These are phyloP conservation scores for Vigna reflexopilosa DNA, from an alignment of 306 rosid species.

Conservation along the genomic window DNA sequence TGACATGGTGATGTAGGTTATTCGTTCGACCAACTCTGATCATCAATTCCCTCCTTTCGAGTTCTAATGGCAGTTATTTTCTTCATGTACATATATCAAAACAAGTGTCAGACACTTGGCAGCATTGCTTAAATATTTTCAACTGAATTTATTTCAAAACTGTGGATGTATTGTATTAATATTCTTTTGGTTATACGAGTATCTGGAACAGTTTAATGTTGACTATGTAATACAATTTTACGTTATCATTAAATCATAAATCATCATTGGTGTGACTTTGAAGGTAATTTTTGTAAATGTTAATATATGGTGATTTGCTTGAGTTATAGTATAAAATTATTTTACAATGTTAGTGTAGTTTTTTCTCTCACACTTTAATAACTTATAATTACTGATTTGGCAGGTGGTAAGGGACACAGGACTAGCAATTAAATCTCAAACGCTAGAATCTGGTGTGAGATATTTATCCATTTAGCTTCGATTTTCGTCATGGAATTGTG, in stretches of 20 bases:
- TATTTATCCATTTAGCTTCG: slow-evolving; percentile 42
- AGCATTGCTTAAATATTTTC: slow-evolving; percentile 19
- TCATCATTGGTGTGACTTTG: too few relatives aligned
- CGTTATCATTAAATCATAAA: too few relatives aligned
- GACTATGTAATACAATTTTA: too few relatives aligned
- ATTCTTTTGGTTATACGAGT: slow-evolving; percentile 6
- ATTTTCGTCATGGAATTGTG: slow-evolving; percentile 41
- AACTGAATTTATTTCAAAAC: slow-evolving; percentile 5
- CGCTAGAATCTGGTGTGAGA: slow-evolving; percentile 51
- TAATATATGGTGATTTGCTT: too few relatives aligned
- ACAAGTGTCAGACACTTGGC: slow-evolving; percentile 28
- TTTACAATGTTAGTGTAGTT: too few relatives aligned
- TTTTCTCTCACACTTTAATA: slow-evolving; percentile 19
- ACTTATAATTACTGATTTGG: slow-evolving; percentile 54
- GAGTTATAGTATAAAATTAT: too few relatives aligned
- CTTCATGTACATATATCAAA: slow-evolving; percentile 49
- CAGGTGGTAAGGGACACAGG: slow-evolving; percentile 51
- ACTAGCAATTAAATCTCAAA: slow-evolving; percentile 47
- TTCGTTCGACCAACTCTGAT: slow-evolving; percentile 39
- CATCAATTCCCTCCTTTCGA: slow-evolving; percentile 34
- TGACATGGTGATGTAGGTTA: slow-evolving; percentile 50
- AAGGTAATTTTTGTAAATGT: too few relatives aligned
- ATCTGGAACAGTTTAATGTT: neutral
- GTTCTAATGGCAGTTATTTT: slow-evolving; percentile 36
- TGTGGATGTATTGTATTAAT: neutral